These are phyloP conservation scores for Candida awuae DNA, from an alignment of 805 yeast genomes.

Conservation along the genomic window DNA sequence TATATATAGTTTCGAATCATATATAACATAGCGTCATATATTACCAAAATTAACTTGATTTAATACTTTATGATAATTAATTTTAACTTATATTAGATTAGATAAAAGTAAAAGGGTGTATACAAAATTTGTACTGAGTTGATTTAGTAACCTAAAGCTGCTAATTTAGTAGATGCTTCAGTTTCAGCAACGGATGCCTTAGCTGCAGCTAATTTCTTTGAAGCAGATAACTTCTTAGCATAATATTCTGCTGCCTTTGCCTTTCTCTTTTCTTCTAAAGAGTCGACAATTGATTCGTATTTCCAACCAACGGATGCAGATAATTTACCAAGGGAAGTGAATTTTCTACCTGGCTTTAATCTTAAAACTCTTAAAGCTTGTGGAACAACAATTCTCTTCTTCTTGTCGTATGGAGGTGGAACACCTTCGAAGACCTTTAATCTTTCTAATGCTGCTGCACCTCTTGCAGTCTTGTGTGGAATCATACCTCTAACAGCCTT, in stretches of 20 bases:
- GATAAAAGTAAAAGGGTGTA: background rate
- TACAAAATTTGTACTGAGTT: background rate
- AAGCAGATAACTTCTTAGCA: conserved; percentile 95
- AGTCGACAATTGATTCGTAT: conserved; percentile 95
- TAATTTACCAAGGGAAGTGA: conserved; percentile 96
- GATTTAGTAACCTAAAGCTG: conserved; percentile 92
- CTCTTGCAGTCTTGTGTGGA: conserved; percentile 99
- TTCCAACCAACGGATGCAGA: conserved; percentile 98
- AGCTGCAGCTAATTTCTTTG: conserved; percentile 87
- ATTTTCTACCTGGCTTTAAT: conserved; percentile 99
- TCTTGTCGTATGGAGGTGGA: conserved; percentile 99
- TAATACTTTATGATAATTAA: background rate
- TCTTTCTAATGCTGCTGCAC: conserved; percentile 99
- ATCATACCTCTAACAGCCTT: conserved; percentile 99
- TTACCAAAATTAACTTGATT: background rate
- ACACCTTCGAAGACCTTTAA: conserved; percentile 99
- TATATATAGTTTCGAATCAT: too few species aligned
- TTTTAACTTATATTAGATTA: background rate
- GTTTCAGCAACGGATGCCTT: conserved; percentile 80
- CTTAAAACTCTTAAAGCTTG: conserved; percentile 98
- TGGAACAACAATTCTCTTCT: conserved; percentile 99
- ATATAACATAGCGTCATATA: background rate
- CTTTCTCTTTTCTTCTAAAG: conserved; percentile 99
- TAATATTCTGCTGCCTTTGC: conserved; percentile 98
- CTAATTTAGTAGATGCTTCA: conserved; percentile 87